Evolutionary conservation across 2,329 filamentous ascomycete genomes (phyloP).

Genomic region (Phyllosticta paracitricarpa): DNA sequence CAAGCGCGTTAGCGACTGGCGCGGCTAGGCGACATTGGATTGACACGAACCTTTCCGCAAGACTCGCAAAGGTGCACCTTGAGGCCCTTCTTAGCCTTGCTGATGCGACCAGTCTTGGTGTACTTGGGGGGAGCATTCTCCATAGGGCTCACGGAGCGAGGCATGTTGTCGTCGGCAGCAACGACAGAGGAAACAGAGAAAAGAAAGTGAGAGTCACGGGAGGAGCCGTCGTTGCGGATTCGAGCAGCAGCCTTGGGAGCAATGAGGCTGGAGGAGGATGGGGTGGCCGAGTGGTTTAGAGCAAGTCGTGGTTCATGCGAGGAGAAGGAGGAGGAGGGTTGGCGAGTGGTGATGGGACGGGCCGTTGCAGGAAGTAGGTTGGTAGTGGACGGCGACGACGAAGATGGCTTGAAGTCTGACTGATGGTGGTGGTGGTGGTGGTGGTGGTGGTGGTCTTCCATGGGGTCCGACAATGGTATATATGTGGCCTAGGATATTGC

Average conservation of each 20-base stretch:
- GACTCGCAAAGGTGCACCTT: constrained; percentile 36
- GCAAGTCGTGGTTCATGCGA: constrained; percentile 7
- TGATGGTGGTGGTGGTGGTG: not conserved
- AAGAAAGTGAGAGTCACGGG: constrained; percentile 14
- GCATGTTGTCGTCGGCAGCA: constrained; percentile 17
- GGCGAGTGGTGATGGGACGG: not conserved
- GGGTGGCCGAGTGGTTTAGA: constrained; percentile 1
- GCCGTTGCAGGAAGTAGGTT: not conserved
- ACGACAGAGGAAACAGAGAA: not conserved
- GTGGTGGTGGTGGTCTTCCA: constrained; percentile 5
- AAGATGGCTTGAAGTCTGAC: constrained; percentile 5
- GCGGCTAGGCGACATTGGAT: not conserved
- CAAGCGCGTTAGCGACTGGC: not conserved
- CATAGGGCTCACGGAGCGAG: constrained; percentile 24
- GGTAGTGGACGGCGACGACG: constrained; percentile 8
- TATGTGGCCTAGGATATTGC: constrained; percentile 8
- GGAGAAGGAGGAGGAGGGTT: not conserved
- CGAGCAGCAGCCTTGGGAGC: constrained; percentile 6
- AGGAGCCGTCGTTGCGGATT: constrained; percentile 20
- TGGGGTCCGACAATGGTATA: constrained; percentile 10
- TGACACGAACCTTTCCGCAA: constrained; percentile 35
- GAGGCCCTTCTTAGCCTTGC: constrained; percentile 38
- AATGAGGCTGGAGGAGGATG: constrained; percentile 1
- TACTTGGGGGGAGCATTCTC: constrained; percentile 24
- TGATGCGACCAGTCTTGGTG: constrained; percentile 37